Evolutionary conservation across 208 protist species (phyloP), one percentile per base, ranked within the genome.

Genomic region (Paratrypanosoma confusum): DNA sequence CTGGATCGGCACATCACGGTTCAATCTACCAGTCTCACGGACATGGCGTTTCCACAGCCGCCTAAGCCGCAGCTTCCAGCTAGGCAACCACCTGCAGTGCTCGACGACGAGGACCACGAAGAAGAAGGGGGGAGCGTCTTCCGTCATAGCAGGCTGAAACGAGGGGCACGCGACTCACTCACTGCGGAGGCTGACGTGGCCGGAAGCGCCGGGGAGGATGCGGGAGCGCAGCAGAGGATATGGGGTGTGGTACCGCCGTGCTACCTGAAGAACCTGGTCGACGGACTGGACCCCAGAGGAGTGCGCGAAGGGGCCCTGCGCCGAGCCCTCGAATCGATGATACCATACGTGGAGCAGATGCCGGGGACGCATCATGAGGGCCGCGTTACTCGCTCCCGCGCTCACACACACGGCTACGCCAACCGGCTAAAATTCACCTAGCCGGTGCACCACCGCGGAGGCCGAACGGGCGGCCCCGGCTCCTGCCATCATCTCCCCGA

Each of bases 381-480:
- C 1, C 71, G 72, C 26, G 40, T 71, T 8, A 92, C 83, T 0
- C 71, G 83, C n/a, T 39, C 65, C 4, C 65, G 78, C 3, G 61
- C 79, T 7, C 62, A 79, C 40, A 80, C 60, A 34, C 74, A 78
- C 33, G 79, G 83, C 23, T 92, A 92, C 48, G 21, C 82, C 20
- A 92, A 92, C 45, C 61, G 57, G 21, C 55, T 92, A 16, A 86
- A 78, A 39, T 35, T 34, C n/a, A n/a, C n/a, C n/a, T n/a, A n/a
- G n/a, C n/a, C n/a, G n/a, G n/a, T n/a, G n/a, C n/a, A n/a, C n/a
- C n/a, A n/a, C n/a, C n/a, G n/a, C n/a, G n/a, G n/a, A n/a, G n/a
- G n/a, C n/a, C n/a, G n/a, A n/a, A n/a, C n/a, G n/a, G n/a, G n/a
- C n/a, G n/a, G n/a, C n/a, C n/a, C n/a, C n/a, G n/a, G n/a, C n/a